Percentiles rank a stretch among this genome's conserved stretches.
phyloP scores from a whole-genome alignment of 148 eudicot genomes.

The Linanthus parryae region DNA sequence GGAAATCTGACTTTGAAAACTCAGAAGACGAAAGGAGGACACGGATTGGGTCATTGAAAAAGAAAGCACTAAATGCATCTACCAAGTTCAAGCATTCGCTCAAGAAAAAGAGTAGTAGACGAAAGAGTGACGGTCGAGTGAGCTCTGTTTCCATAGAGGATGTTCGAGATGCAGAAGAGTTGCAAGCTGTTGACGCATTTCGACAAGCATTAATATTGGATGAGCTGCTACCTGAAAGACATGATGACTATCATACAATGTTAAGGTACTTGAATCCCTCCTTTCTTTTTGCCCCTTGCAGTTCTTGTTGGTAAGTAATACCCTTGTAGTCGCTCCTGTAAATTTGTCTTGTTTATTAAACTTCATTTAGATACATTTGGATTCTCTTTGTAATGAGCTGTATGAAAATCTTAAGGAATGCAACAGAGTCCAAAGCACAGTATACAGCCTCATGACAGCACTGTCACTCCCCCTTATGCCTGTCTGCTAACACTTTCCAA shows the following conservation, averaged over 20 bases:
- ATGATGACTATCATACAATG: constrained; percentile 76
- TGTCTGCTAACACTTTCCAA: too few relatives aligned
- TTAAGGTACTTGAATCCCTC: constrained; percentile 37
- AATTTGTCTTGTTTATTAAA: too few relatives aligned
- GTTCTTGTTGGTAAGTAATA: not conserved
- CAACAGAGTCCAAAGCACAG: too few relatives aligned
- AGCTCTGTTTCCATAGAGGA: constrained; percentile 94
- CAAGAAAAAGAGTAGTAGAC: constrained; percentile 77
- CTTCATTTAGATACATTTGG: too few relatives aligned
- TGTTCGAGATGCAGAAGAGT: constrained; percentile 82
- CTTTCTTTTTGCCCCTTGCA: not conserved
- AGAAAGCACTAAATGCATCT: constrained; percentile 91
- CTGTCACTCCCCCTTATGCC: too few relatives aligned
- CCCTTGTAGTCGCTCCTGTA: too few relatives aligned
- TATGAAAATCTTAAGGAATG: too few relatives aligned
- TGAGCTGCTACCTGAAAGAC: constrained; percentile 52
- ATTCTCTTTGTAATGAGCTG: constrained; percentile 2
- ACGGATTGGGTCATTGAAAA: constrained; percentile 72
- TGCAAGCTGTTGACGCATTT: constrained; percentile 62
- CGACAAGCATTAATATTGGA: constrained; percentile 57
- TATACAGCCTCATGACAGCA: too few relatives aligned
- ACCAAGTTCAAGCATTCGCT: constrained; percentile 82
- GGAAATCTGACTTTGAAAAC: constrained; percentile 89
- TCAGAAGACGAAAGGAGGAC: constrained; percentile 96
- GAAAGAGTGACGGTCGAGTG: constrained; percentile 86